Conservation (phyloP, 169 alveolate species). For the Plasmodium inui region DNA sequence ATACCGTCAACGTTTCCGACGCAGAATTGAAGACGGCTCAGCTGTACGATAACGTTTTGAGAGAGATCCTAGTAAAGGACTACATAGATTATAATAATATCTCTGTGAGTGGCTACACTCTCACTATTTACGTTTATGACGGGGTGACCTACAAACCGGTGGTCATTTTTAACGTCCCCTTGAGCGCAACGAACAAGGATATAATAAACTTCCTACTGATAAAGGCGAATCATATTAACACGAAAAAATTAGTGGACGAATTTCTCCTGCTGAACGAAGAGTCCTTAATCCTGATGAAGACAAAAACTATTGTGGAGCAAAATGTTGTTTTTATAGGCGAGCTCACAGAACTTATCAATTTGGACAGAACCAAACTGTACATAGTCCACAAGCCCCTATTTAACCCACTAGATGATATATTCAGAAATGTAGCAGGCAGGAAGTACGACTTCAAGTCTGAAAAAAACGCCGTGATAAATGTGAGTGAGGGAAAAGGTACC, state of each 20-base stretch:
- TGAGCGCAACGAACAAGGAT: slow-evolving; percentile 68
- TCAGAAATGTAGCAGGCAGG: slow-evolving; percentile 47
- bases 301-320: background rate
- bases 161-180: slow-evolving; percentile 49
- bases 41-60: slow-evolving; percentile 45
- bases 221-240: slow-evolving; percentile 67
- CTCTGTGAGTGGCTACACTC: slow-evolving; percentile 20
- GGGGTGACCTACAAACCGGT: slow-evolving; percentile 32
- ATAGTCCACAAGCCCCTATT: slow-evolving; percentile 30
- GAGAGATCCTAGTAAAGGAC: slow-evolving; percentile 42
- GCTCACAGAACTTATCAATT: slow-evolving; percentile 10
- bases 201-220: slow-evolving; percentile 49
- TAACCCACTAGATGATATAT: slow-evolving; percentile 36
- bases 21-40: slow-evolving; percentile 21
- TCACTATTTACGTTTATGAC: slow-evolving; percentile 32
- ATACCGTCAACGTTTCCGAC: background rate
- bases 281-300: slow-evolving; percentile 3
- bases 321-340: slow-evolving; percentile 48
- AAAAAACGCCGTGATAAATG: background rate
- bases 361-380: slow-evolving; percentile 34
- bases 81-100: slow-evolving; percentile 52
- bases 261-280: slow-evolving; percentile 43
- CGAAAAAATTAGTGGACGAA: slow-evolving; percentile 25
- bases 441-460: slow-evolving; percentile 65
- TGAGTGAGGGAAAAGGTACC: slow-evolving; percentile 18